Evolutionary conservation across 1,284 basidiomycete species (phyloP).

Genomic region (Afroboletus lepidellus): DNA sequence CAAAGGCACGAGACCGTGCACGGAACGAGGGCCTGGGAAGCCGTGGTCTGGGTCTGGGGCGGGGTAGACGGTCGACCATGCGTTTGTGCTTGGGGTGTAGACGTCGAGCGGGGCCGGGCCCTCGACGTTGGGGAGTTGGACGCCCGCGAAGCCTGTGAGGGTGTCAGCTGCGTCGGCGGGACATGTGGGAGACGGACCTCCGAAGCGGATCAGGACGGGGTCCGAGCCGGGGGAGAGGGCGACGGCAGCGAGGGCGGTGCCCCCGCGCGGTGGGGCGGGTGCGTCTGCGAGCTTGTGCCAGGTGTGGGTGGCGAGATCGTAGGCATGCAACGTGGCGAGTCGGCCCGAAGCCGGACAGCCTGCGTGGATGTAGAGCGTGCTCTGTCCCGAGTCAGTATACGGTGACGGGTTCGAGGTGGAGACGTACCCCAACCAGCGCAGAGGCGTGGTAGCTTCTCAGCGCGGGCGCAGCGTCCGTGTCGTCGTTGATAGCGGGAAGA

Average conservation of each 20-base stretch:
- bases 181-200: constrained; percentile 13
- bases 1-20: constrained; percentile 29
- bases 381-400: constrained; percentile 18
- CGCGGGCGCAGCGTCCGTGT: constrained; percentile 15
- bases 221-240: constrained; percentile 50
- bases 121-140: constrained; percentile 20
- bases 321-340: constrained; percentile 36
- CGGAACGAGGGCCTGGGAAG: constrained; percentile 26
- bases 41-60: constrained; percentile 17
- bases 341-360: constrained; percentile 41
- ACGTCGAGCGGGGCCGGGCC: constrained; percentile 29
- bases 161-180: background rate
- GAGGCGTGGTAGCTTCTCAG: constrained; percentile 25
- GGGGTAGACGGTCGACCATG: constrained; percentile 26
- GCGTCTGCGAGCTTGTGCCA: constrained; percentile 39
- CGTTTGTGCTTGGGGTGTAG: constrained; percentile 23
- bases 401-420: background rate
- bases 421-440: constrained; percentile 9
- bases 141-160: constrained; percentile 19
- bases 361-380: constrained; percentile 42
- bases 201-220: constrained; percentile 25
- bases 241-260: constrained; percentile 68
- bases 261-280: constrained; percentile 40
- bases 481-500: constrained; percentile 16
- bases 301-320: constrained; percentile 29